A percentile compares a stretch with the other conserved stretches of the same genome.
Conservation (phyloP, 805 yeast genomes). For the Yarrowia sp. region DNA sequence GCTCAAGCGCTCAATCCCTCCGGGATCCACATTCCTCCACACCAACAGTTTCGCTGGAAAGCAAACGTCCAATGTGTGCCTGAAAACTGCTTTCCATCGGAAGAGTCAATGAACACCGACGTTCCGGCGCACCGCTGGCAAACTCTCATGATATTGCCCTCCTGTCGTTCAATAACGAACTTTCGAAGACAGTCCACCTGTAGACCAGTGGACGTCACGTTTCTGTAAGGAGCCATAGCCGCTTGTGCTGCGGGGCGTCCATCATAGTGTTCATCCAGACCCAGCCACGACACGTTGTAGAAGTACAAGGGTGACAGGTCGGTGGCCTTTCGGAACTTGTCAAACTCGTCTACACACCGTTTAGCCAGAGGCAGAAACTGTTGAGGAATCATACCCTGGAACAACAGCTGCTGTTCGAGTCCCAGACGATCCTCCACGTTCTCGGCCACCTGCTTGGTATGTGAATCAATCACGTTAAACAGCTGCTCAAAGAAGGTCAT, state of each 20-base stretch:
- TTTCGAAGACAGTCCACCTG: slow-evolving; percentile 42
- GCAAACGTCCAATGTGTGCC: slow-evolving; percentile 55
- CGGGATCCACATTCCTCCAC: slow-evolving; percentile 52
- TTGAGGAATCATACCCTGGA: slow-evolving; percentile 58
- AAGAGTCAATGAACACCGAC: slow-evolving; percentile 42
- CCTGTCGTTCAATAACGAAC: slow-evolving; percentile 40
- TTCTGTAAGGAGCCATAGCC: slow-evolving; percentile 27
- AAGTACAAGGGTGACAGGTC: slow-evolving; percentile 57
- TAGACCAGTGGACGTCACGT: background rate
- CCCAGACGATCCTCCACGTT: slow-evolving; percentile 45
- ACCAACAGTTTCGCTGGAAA: slow-evolving; percentile 69
- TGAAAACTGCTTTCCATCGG: slow-evolving; percentile 37
- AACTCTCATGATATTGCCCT: slow-evolving; percentile 42
- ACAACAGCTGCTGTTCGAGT: slow-evolving; percentile 60
- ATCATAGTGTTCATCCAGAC: slow-evolving; percentile 38
- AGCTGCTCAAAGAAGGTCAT: slow-evolving; percentile 40
- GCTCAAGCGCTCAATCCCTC: background rate
- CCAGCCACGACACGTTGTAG: slow-evolving; percentile 66
- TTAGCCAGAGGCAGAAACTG: slow-evolving; percentile 40
- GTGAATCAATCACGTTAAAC: slow-evolving; percentile 42
- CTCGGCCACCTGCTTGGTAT: slow-evolving; percentile 37
- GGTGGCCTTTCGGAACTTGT: slow-evolving; percentile 45
- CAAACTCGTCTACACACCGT: slow-evolving; percentile 45
- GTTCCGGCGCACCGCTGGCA: slow-evolving; percentile 57
- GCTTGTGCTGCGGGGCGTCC: slow-evolving; percentile 30